Evolutionary conservation across 306 rosid genomes (phyloP).

Genomic region (Macrotyloma uniflorum): DNA sequence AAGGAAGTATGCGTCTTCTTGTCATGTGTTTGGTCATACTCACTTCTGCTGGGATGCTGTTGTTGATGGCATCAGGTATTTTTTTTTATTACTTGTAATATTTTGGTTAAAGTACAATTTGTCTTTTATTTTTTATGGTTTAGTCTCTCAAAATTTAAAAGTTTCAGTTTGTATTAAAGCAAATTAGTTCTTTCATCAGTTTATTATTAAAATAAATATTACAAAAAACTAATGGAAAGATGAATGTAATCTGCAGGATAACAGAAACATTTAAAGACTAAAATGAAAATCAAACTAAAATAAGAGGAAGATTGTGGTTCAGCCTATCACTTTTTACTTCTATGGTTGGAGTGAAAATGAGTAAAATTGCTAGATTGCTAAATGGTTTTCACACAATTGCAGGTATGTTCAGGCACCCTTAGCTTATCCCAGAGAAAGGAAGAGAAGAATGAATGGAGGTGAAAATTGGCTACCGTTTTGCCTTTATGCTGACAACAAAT

Average conservation of each 20-base stretch:
- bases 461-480: slow-evolving; percentile 89
- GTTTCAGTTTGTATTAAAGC: too few species aligned
- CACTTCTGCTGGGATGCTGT: slow-evolving; percentile 87
- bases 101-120: not conserved
- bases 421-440: slow-evolving; percentile 88
- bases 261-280: too few species aligned
- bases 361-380: not conserved
- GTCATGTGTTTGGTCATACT: slow-evolving; percentile 88
- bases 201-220: too few species aligned
- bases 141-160: too few species aligned
- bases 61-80: slow-evolving; percentile 77
- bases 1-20: slow-evolving; percentile 53
- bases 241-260: too few species aligned
- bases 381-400: slow-evolving; percentile 33
- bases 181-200: too few species aligned
- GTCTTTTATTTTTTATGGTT: not conserved
- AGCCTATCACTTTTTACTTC: not conserved
- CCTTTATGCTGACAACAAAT: slow-evolving; percentile 58
- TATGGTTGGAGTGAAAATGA: not conserved
- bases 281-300: not conserved
- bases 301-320: not conserved
- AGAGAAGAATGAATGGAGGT: slow-evolving; percentile 91
- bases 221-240: too few species aligned
- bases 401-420: slow-evolving; percentile 92
- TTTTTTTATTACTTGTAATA: not conserved